Conservation (phyloP, 2,329 filamentous ascomycete genomes). For the Aspergillus piperis region DNA sequence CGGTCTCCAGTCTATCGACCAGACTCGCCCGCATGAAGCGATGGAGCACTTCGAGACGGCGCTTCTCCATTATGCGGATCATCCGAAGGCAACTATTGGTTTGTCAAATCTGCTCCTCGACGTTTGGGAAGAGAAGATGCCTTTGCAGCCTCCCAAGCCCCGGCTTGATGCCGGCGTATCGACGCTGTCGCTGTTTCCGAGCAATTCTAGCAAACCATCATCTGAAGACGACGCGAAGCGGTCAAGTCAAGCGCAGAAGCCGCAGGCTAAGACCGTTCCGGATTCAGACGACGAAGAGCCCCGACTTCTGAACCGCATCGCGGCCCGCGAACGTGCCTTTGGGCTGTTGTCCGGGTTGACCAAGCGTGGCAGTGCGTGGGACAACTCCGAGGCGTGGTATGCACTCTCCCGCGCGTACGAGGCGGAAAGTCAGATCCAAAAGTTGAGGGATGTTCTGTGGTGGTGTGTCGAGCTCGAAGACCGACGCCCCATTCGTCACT, state of each 20-base stretch:
- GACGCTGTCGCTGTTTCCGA: constrained; percentile 28
- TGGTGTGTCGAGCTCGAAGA: constrained; percentile 97
- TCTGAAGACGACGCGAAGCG: constrained; percentile 7
- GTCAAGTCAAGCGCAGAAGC: not conserved
- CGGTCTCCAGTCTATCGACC: constrained; percentile 66
- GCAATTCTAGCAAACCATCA: constrained; percentile 4
- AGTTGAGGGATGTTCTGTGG: constrained; percentile 91
- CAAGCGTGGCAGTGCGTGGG: constrained; percentile 84
- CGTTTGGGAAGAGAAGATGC: constrained; percentile 64
- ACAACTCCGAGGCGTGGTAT: constrained; percentile 91
- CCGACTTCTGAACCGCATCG: constrained; percentile 77
- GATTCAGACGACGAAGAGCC: constrained; percentile 52
- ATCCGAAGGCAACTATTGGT: constrained; percentile 76
- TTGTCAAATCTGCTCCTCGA: constrained; percentile 84
- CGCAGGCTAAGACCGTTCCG: not conserved
- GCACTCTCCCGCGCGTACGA: constrained; percentile 84
- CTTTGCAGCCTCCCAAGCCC: constrained; percentile 35
- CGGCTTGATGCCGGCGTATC: constrained; percentile 30
- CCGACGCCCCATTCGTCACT: constrained; percentile 73
- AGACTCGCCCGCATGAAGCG: constrained; percentile 66
- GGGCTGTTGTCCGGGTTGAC: constrained; percentile 79
- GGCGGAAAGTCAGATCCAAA: constrained; percentile 78
- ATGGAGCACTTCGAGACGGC: constrained; percentile 79
- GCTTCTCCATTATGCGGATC: constrained; percentile 75
- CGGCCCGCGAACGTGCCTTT: constrained; percentile 85